Conservation (phyloP, 2,329 filamentous ascomycete species). For the Cercospora nicotianae region DNA sequence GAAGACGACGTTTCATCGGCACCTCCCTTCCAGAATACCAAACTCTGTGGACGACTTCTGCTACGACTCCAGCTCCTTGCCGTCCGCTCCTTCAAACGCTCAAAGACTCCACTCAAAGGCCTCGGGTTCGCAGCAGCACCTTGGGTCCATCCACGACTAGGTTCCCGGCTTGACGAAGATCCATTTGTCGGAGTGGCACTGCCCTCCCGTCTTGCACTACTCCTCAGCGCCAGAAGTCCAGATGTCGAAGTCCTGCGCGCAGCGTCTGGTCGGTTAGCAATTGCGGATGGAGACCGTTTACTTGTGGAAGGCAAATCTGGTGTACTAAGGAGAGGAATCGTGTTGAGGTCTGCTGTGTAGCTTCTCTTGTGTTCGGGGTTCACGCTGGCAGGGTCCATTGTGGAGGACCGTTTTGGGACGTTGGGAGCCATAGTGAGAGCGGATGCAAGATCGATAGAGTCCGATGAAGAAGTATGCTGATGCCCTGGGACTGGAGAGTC, state of each 20-base stretch:
- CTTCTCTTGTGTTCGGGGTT: neutral
- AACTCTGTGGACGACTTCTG: slow-evolving; percentile 23
- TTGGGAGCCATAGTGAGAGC: neutral
- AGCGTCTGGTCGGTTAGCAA: neutral
- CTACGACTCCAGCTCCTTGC: slow-evolving; percentile 22
- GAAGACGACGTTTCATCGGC: neutral
- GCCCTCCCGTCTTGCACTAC: neutral
- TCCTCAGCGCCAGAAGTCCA: slow-evolving; percentile 1
- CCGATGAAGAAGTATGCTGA: neutral
- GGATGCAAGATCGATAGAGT: neutral
- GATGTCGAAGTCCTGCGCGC: slow-evolving; percentile 6
- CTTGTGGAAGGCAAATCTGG: neutral
- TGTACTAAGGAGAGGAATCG: neutral
- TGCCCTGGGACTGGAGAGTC: neutral
- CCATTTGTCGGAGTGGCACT: slow-evolving; percentile 14
- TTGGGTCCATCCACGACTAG: neutral
- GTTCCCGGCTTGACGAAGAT: neutral
- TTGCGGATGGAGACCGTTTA: neutral
- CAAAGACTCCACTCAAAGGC: slow-evolving; percentile 24
- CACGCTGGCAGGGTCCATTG: neutral
- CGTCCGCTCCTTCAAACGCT: slow-evolving; percentile 19
- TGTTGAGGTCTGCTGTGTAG: neutral
- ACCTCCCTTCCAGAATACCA: slow-evolving; percentile 13
- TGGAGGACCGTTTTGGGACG: neutral
- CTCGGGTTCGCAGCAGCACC: slow-evolving; percentile 8